A percentile compares a stretch with the other conserved stretches of the same genome.
Evolutionary conservation across 2,329 filamentous ascomycete species (phyloP).

Genomic region (Pestalotiopsis sp.): DNA sequence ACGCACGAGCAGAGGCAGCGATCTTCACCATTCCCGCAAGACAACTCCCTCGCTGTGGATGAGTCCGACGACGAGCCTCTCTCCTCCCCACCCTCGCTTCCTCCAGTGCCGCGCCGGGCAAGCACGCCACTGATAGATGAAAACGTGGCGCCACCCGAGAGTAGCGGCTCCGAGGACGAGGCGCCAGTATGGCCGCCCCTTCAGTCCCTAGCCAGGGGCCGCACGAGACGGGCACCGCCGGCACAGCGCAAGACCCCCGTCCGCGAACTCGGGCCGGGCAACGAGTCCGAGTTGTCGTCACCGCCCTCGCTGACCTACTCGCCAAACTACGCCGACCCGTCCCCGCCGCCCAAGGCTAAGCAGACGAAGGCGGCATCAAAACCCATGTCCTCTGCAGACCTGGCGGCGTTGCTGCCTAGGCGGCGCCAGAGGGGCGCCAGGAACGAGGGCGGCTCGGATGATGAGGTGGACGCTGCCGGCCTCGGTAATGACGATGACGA

Average conservation of each 20-base stretch:
- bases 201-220: conserved; percentile 48
- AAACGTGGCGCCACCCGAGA: conserved; percentile 55
- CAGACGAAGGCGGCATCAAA: conserved; percentile 35
- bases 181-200: conserved; percentile 53
- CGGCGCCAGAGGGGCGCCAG: conserved; percentile 42
- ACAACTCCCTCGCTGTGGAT: conserved; percentile 21
- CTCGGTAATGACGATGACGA: conserved; percentile 58
- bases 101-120: conserved; percentile 18
- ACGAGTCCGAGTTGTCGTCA: conserved; percentile 58
- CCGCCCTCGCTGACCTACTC: conserved; percentile 68
- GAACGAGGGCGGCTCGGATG: conserved; percentile 44
- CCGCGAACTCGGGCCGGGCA: conserved; percentile 21
- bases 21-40: conserved; percentile 33
- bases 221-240: conserved; percentile 26
- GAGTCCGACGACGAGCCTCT: conserved; percentile 24
- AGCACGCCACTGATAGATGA: conserved; percentile 46
- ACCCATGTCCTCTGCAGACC: conserved; percentile 51
- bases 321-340: conserved; percentile 49
- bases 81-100: conserved; percentile 24
- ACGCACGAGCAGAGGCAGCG: conserved; percentile 35
- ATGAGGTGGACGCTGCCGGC: conserved; percentile 48
- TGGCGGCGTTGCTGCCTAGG: conserved; percentile 55
- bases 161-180: conserved; percentile 48
- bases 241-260: conserved; percentile 36
- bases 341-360: conserved; percentile 27